These are phyloP conservation scores for Microsporum ferrugineum DNA, from an alignment of 2,329 filamentous ascomycete genomes.

Conservation along the genomic window DNA sequence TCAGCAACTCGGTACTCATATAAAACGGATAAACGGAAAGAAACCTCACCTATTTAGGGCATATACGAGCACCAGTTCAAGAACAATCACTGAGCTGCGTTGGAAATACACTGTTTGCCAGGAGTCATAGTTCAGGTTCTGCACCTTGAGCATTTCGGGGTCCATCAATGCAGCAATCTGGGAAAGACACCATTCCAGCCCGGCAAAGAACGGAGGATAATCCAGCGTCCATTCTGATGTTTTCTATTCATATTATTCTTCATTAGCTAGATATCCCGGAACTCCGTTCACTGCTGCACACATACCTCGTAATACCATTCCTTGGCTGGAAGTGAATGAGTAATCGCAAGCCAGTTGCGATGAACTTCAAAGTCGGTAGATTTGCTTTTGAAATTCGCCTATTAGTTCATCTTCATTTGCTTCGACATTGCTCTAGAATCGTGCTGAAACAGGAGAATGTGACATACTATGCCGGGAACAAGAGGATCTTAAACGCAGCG, in stretches of 20 bases:
- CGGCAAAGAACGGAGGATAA: conserved; percentile 96
- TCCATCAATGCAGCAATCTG: conserved; percentile 67
- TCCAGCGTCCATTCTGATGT: conserved; percentile 99
- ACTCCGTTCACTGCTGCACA: not conserved
- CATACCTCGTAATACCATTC: conserved; percentile 85
- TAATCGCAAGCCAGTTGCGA: conserved; percentile 96
- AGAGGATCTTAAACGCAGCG: conserved; percentile 76
- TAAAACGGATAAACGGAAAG: not conserved
- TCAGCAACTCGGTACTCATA: not conserved
- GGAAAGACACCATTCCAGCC: conserved; percentile 88
- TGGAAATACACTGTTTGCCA: conserved; percentile 95
- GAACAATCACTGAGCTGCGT: conserved; percentile 70
- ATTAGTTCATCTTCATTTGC: not conserved
- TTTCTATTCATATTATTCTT: conserved; percentile 41
- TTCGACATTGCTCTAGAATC: too few species aligned
- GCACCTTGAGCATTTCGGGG: conserved; percentile 66
- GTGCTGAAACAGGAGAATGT: not conserved
- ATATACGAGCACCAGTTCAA: conserved; percentile 73
- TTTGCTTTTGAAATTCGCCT: conserved; percentile 51
- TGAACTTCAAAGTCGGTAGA: conserved; percentile 99
- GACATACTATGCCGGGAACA: conserved; percentile 88
- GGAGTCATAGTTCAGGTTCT: conserved; percentile 74
- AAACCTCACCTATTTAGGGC: conserved; percentile 59
- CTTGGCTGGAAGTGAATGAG: conserved; percentile 71
- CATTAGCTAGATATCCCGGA: not conserved